A percentile compares a stretch with the other conserved stretches of the same genome.
phyloP scores from a whole-genome alignment of 129 eudicot species.

The Deinandra increscens region DNA sequence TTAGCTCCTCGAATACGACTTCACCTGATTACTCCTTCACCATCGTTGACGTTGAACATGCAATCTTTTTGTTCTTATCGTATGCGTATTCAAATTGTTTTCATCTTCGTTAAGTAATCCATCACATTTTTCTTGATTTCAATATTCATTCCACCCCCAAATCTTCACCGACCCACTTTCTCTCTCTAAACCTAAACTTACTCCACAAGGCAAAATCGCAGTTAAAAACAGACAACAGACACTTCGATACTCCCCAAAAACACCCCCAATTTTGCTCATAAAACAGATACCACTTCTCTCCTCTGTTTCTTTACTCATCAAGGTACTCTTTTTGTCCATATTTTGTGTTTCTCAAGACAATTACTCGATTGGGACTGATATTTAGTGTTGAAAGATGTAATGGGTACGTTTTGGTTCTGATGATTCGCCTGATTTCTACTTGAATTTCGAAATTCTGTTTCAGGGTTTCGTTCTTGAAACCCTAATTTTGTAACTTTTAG shows the following conservation, averaged over 20 bases:
- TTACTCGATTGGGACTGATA: background rate
- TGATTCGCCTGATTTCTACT: conserved; percentile 9
- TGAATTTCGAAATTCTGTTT: background rate
- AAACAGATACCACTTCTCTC: background rate
- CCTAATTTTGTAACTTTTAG: conserved; percentile 21
- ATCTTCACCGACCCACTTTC: conserved; percentile 29
- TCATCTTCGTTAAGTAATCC: conserved; percentile 19
- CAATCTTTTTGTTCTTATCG: conserved; percentile 23
- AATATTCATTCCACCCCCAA: background rate
- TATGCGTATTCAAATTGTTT: conserved; percentile 24
- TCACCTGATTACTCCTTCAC: conserved; percentile 12
- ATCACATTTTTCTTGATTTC: conserved; percentile 24
- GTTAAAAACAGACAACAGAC: background rate
- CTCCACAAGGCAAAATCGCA: conserved; percentile 12
- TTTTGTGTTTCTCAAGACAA: conserved; percentile 7
- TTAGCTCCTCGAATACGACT: conserved; percentile 13
- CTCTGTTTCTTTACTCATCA: conserved; percentile 24
- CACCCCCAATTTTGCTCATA: no score
- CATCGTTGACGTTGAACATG: conserved; percentile 16
- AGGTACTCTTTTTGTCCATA: conserved; percentile 35
- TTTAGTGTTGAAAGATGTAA: conserved; percentile 18
- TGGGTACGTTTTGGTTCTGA: conserved; percentile 13
- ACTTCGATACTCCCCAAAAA: background rate
- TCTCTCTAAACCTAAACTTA: conserved; percentile 20
- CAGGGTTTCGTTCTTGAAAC: conserved; percentile 19